Evolutionary conservation across 1,284 basidiomycete species (phyloP).

Genomic region (Cronartium ribicola): DNA sequence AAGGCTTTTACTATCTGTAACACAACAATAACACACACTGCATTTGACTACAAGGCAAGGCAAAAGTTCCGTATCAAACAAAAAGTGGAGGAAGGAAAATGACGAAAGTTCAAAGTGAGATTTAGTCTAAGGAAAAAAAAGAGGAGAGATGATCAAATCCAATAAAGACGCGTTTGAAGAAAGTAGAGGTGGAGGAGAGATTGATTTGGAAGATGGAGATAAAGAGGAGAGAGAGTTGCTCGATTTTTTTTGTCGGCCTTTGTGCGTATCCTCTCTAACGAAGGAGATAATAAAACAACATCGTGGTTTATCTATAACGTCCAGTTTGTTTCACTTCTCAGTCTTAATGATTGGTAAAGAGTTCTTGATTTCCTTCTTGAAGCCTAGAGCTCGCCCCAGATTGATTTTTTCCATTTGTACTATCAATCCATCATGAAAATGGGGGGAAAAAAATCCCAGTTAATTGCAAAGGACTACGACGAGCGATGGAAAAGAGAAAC

Average conservation of each 20-base stretch:
- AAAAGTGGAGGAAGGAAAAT: too few species aligned
- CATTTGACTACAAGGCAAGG: too few species aligned
- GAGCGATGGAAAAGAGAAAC: conserved; percentile 6
- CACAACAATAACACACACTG: too few species aligned
- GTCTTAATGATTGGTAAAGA: too few species aligned
- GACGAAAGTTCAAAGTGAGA: too few species aligned
- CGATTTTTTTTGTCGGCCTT: not conserved
- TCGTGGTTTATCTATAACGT: not conserved
- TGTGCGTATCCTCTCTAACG: not conserved
- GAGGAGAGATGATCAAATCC: too few species aligned
- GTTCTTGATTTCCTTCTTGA: too few species aligned
- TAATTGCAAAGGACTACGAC: not conserved
- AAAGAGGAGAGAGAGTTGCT: not conserved
- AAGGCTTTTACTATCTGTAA: too few species aligned
- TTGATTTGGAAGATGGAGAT: not conserved
- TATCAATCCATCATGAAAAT: conserved; percentile 58
- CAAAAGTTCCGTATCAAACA: too few species aligned
- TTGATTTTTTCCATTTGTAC: conserved; percentile 79
- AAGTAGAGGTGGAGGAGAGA: not conserved
- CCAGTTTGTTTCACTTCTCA: not conserved
- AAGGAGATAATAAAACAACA: conserved; percentile 8
- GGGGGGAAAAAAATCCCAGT: conserved; percentile 34
- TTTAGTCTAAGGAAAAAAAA: too few species aligned
- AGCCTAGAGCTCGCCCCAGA: conserved; percentile 67
- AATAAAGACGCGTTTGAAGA: not conserved